Conservation (phyloP, 371 early-diverging fungal genomes). For the Smittium mucronatum region DNA sequence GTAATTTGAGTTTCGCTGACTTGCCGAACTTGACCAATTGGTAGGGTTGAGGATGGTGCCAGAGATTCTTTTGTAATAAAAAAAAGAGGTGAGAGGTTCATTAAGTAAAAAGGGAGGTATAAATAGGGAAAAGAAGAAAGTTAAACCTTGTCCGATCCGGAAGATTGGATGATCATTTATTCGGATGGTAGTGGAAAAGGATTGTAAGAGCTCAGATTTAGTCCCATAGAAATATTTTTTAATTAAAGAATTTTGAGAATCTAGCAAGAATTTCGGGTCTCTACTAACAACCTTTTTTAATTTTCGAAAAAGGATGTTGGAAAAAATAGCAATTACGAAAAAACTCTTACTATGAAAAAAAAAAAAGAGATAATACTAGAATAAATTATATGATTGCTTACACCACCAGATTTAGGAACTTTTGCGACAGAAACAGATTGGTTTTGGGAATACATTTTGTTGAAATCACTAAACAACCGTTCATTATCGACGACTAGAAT, state of each 20-base stretch:
- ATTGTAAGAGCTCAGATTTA: conserved; percentile 42
- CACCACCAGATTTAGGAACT: conserved; percentile 86
- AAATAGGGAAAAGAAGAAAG: not conserved
- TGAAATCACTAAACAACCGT: conserved; percentile 74
- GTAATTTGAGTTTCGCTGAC: conserved; percentile 63
- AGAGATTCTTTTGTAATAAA: conserved; percentile 37
- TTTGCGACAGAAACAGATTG: conserved; percentile 55
- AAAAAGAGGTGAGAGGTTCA: not conserved
- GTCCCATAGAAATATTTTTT: conserved; percentile 93
- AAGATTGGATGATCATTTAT: conserved; percentile 64
- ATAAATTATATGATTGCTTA: conserved; percentile 25
- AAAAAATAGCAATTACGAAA: not conserved
- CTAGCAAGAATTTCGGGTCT: conserved; percentile 52
- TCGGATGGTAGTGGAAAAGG: conserved; percentile 65
- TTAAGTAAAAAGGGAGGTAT: not conserved
- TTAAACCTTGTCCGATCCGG: conserved; percentile 34
- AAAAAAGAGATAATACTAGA: not conserved
- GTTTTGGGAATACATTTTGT: conserved; percentile 37
- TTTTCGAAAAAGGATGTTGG: not conserved
- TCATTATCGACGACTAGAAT: conserved; percentile 88
- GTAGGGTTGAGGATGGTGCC: conserved; percentile 85
- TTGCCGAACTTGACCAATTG: conserved; percentile 72
- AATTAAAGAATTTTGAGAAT: conserved; percentile 57
- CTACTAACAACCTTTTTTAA: conserved; percentile 59
- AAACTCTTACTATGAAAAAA: not conserved